Evolutionary conservation across 441 rosid species (phyloP), one percentile per base, ranked within the genome.

Genomic region (Daphne laureola): DNA sequence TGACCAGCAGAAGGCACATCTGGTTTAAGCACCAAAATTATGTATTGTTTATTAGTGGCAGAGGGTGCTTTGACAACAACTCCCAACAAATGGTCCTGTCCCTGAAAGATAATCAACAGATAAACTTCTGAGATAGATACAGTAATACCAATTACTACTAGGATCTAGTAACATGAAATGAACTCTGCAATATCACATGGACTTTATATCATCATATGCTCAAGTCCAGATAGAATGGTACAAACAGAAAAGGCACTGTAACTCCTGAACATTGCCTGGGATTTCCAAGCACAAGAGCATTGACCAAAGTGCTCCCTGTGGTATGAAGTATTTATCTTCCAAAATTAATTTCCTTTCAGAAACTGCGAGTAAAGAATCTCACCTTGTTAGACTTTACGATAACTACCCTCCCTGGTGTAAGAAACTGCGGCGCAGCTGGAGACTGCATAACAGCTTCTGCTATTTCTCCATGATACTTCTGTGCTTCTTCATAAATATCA

Each of bases 71-170:
- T 83, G 68, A 93, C 68, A 49, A 90, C 76, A 49, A 81, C 95
- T 70, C 99, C 99, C 38, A 93, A 89, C 54, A 85, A 80, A 75
- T 84, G 90, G 66, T 85, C 96, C 70, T 78, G 82, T 41, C 58
- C 87, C 93, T 87, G 92, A 46, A 52, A 57, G 61, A 62, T 48
- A 46, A 58, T 27, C 66, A 64, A 57, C n/a, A 52, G 46, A 68
- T 12, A 51, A 64, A 35, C 47, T 57, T 50, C 12, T 7, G 38
- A 31, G 11, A 31, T 31, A 31, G 11, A 31, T 6, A 31, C 38
- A 31, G 11, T 31, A 31, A 31, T 31, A 31, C 38, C 11, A 31
- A 31, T 11, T 31, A 9, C 11, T 31, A 5, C 11, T 31, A 31
- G 36, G 36, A 31, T 31, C 36, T 31, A 5, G 25, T 21, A 21